Evolutionary conservation across 768 basidiomycete species (phyloP), one percentile per base, ranked within the genome.

Genomic region (Naematelia aurantialba): DNA sequence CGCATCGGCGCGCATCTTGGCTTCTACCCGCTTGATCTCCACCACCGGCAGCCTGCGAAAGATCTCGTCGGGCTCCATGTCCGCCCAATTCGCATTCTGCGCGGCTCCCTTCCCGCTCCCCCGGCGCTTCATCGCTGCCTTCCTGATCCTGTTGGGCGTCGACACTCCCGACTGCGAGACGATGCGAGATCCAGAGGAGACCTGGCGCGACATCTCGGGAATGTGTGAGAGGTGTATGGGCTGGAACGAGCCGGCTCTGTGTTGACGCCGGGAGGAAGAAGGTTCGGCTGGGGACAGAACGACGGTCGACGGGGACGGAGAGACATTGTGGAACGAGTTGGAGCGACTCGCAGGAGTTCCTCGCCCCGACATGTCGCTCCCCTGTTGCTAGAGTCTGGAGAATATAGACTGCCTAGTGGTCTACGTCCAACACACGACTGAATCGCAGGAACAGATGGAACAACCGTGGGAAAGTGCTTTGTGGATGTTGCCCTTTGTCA

Each of bases 1-100:
- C 42, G 76, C 76, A 29, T 74, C 70, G 12, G 59, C 55, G 50
- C 74, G 56, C 66, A 77, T 63, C 52, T 67, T 69, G 14, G 51
- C 57, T 45, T 77, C 74, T n/a, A 77, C 72, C 59, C 62, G 72
- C 52, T 59, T 70, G 12, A 77, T 72, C 59, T 77, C 72, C 19
- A 53, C 53, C 3, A 77, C 72, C 4, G 70, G 66, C 31, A 77
- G 42, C 27, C 62, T 30, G 50, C 64, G 55, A 54, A 77, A 77
- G 25, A 77, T 65, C 60, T 77, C 74, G 57, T 77, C 76, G 22
- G 76, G 74, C 52, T 77, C 76, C 56, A 77, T 63, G 10, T 47
- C 51, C 21, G 68, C 76, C 76, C 76, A 77, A 45, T 74, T 69
- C 25, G 42, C 65, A 3, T 66, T 55, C 29, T 52, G 46, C 31